Base-by-base conservation (phyloP, 1,284 basidiomycete genomes). In the Ceratorhiza oryzae-sativae region DNA sequence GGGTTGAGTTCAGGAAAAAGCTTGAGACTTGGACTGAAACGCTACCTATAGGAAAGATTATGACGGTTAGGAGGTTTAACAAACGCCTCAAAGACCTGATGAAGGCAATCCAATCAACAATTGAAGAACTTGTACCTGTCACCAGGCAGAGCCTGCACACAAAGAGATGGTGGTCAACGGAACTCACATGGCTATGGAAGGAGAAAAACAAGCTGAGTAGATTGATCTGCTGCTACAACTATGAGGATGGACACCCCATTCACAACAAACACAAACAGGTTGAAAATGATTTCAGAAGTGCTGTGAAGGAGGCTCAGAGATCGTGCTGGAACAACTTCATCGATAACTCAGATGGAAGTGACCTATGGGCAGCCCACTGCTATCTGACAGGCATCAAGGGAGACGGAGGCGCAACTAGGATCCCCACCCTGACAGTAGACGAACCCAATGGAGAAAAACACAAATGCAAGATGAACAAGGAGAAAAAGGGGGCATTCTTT, bases 271-370 rank as follows among this genome's bases (percentile, higher is more conserved):
- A 20, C 39, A 59, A 27, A 20, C 18, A 46, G 20, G 41, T 36
- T 3, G 18, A 49, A 1, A 68, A 60, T 3, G 34, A 53, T n/a
- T 75, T 68, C 32, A 23, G 39, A 15, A 10, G 1, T 2, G 73
- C 32, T 1, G 46, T 72, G 3, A 13, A 25, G n/a, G 5, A 39
- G 1, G 56, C 59, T 18, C 73, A 74, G 51, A 10, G 25, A 6
- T 36, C 42, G 13, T 65, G 72, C 59, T 75, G 73, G 74, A 32
- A 72, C 12, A 18, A 56, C 3, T 75, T 61, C 46, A 23, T 75
- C 10, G 72, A 75, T 23, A 32, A 51, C 15, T 65, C 63, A 20
- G 32, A 41, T 2, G 73, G 58, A 20, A 53, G 61, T 25, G 46
- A 46, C 15, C 56, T 75, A 15, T 75, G 74, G 74, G 56, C 27